A percentile compares a stretch with the other conserved stretches of the same genome.
Conservation (phyloP, 225 moss, liverwort and hornwort species). For the Anthoceros angustus region DNA sequence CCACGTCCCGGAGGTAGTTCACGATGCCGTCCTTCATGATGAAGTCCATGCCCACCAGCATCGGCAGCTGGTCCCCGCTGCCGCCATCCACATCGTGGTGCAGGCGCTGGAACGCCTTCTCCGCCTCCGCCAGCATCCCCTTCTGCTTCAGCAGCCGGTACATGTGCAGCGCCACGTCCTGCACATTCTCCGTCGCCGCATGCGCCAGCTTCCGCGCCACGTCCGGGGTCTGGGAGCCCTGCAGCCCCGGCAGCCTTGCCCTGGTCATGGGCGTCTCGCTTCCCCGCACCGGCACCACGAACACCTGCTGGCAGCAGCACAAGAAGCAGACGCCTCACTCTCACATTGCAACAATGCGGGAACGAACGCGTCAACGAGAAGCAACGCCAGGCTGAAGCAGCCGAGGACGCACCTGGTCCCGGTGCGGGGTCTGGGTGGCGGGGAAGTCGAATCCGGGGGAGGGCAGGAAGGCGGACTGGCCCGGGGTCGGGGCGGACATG, state of each 20-base stretch:
- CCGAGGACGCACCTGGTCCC: too few relatives aligned
- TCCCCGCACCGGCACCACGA: slow-evolving; percentile 9
- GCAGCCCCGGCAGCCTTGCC: slow-evolving; percentile 7
- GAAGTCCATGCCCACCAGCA: slow-evolving; percentile 18
- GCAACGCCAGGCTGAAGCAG: too few relatives aligned
- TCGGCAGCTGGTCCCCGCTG: neutral
- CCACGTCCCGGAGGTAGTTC: slow-evolving; percentile 18
- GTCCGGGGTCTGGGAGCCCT: slow-evolving; percentile 4
- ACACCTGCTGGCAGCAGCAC: neutral
- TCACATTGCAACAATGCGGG: too few relatives aligned
- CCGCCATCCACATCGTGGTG: neutral
- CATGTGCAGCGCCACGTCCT: slow-evolving; percentile 14
- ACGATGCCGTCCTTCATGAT: slow-evolving; percentile 19
- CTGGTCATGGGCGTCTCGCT: slow-evolving; percentile 9
- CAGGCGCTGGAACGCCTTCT: slow-evolving; percentile 5
- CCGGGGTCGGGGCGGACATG: too few relatives aligned
- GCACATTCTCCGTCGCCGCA: slow-evolving; percentile 5
- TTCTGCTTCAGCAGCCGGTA: slow-evolving; percentile 14
- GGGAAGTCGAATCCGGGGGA: too few relatives aligned
- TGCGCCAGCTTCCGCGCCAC: slow-evolving; percentile 3
- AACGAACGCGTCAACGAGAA: too few relatives aligned
- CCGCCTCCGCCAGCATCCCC: slow-evolving; percentile 11
- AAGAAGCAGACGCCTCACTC: too few relatives aligned
- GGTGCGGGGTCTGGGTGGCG: too few relatives aligned
- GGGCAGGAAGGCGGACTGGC: too few relatives aligned